These are phyloP conservation scores for Beauveria sp. DNA, from an alignment of 2,329 filamentous ascomycete genomes.

Conservation along the genomic window DNA sequence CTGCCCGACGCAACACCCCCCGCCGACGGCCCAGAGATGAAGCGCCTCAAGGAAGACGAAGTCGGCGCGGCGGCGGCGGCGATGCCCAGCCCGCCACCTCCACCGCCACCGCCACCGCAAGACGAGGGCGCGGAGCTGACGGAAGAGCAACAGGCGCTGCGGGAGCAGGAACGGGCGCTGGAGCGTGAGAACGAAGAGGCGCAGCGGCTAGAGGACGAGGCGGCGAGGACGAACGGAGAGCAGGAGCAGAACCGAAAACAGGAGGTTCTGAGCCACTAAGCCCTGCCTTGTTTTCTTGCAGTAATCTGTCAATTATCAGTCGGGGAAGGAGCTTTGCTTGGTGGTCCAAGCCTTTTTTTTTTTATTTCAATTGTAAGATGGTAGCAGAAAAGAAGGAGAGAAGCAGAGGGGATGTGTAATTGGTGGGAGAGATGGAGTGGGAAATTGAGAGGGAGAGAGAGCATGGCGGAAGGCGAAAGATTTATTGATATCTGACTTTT, in stretches of 20 bases:
- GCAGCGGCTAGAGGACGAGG: constrained; percentile 43
- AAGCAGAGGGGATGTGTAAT: neutral
- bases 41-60: constrained; percentile 43
- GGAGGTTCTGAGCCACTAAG: constrained; percentile 17
- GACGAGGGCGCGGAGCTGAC: constrained; percentile 28
- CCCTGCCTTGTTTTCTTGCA: neutral
- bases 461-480: neutral
- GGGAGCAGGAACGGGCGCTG: constrained; percentile 43
- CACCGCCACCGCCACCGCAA: constrained; percentile 40
- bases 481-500: neutral
- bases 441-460: neutral
- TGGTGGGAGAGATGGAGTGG: neutral
- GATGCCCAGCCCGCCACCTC: constrained; percentile 34
- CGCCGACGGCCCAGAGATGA: constrained; percentile 48
- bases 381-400: neutral
- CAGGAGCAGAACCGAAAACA: constrained; percentile 15
- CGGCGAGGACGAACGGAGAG: constrained; percentile 5
- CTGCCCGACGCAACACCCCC: constrained; percentile 35
- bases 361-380: neutral
- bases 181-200: constrained; percentile 48
- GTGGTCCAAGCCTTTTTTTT: neutral
- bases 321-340: neutral
- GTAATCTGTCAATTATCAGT: neutral
- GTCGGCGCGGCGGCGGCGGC: constrained; percentile 25
- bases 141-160: constrained; percentile 37